Conservation (phyloP, 2,329 filamentous ascomycete species). For the Ophidiomyces ophidiicola region DNA sequence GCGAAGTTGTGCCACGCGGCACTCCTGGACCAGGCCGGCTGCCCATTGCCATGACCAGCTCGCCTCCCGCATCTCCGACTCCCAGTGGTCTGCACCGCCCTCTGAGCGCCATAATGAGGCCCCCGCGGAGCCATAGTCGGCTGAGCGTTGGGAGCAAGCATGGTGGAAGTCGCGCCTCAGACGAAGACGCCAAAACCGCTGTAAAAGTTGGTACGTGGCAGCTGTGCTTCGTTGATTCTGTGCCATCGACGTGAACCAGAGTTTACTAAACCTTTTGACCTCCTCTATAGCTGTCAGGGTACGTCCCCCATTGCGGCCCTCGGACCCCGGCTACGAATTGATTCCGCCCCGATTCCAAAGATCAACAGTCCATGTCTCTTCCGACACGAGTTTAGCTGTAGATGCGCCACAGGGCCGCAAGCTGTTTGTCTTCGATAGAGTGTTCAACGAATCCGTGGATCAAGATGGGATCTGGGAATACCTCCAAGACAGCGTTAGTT, state of each 20-base stretch:
- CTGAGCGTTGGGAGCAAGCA: slow-evolving; percentile 65
- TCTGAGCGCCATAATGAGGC: slow-evolving; percentile 67
- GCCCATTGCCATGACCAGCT: slow-evolving; percentile 46
- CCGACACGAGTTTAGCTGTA: slow-evolving; percentile 71
- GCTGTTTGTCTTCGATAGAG: slow-evolving; percentile 90
- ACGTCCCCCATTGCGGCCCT: slow-evolving; percentile 68
- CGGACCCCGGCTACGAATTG: slow-evolving; percentile 84
- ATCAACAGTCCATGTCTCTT: slow-evolving; percentile 80
- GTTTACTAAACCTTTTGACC: neutral
- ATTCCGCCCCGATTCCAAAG: slow-evolving; percentile 92
- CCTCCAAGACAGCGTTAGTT: slow-evolving; percentile 72
- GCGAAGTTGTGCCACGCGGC: slow-evolving; percentile 1
- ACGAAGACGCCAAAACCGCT: slow-evolving; percentile 79
- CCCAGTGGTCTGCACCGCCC: slow-evolving; percentile 48
- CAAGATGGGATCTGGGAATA: slow-evolving; percentile 95
- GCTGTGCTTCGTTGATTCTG: neutral
- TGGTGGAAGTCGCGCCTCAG: slow-evolving; percentile 66
- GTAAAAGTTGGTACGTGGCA: slow-evolving; percentile 82
- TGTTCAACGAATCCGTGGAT: slow-evolving; percentile 69
- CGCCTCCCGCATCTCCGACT: slow-evolving; percentile 56
- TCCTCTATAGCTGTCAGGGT: slow-evolving; percentile 65
- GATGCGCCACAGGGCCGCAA: slow-evolving; percentile 88
- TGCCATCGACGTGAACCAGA: neutral
- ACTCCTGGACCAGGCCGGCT: neutral
- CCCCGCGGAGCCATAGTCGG: slow-evolving; percentile 68